These are phyloP conservation scores for Annulohypoxylon maeteangense DNA, from an alignment of 495 filamentous ascomycete genomes.

Conservation along the genomic window DNA sequence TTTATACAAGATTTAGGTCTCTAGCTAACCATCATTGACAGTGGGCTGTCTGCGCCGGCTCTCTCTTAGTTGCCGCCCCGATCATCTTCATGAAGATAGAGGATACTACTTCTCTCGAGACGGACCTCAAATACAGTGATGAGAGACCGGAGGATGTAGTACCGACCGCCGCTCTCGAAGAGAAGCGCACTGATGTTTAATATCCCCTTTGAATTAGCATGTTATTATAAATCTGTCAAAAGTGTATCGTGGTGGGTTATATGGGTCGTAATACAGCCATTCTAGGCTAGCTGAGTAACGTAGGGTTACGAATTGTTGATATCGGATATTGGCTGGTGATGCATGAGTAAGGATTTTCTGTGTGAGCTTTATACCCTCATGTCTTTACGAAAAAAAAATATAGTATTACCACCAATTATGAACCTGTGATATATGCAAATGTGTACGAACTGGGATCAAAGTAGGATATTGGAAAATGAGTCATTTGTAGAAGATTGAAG, in stretches of 20 bases:
- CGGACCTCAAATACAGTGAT: conserved; percentile 85
- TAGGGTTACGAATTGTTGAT: not conserved
- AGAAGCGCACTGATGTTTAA: conserved; percentile 36
- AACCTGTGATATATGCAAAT: too few species aligned
- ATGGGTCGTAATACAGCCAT: conserved; percentile 7
- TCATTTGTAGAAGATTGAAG: too few species aligned
- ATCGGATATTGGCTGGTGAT: not conserved
- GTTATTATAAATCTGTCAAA: not conserved
- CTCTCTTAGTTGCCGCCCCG: conserved; percentile 78
- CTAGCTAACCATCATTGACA: conserved; percentile 56
- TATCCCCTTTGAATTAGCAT: conserved; percentile 1
- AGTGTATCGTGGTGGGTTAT: conserved; percentile 4
- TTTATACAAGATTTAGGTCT: not conserved
- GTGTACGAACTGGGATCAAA: too few species aligned
- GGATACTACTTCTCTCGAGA: conserved; percentile 75
- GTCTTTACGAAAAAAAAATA: conserved; percentile 10
- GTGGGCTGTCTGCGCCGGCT: conserved; percentile 78
- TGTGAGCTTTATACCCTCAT: conserved; percentile 4
- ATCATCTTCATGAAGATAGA: conserved; percentile 83
- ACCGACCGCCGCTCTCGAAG: conserved; percentile 14
- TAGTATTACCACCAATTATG: not conserved
- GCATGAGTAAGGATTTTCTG: conserved; percentile 14
- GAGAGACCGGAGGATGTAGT: conserved; percentile 77
- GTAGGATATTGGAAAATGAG: too few species aligned
- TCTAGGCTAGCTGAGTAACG: not conserved